A percentile compares a stretch with the other conserved stretches of the same genome.
Evolutionary conservation across 257 asterid species (phyloP).

Genomic region (Thymus mandschuricus): DNA sequence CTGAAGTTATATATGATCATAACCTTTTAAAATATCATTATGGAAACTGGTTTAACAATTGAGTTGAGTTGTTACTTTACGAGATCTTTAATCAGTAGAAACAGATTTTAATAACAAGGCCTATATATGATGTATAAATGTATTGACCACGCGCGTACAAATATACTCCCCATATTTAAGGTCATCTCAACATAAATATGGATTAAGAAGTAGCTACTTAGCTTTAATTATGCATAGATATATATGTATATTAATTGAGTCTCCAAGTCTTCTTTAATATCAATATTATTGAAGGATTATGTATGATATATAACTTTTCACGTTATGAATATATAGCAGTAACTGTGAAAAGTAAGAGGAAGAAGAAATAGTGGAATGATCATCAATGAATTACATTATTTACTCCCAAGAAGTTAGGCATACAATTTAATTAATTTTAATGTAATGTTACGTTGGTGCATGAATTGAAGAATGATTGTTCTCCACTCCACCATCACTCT

Average conservation of each 20-base stretch:
- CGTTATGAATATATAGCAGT: not conserved
- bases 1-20: too few species aligned
- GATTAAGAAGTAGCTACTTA: not conserved
- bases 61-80: constrained; percentile 7
- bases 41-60: not conserved
- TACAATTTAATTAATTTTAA: not conserved
- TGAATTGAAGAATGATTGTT: constrained; percentile 35
- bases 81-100: not conserved
- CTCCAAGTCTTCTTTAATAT: not conserved
- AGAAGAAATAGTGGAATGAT: not conserved
- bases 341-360: not conserved
- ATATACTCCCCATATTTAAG: constrained; percentile 4
- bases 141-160: not conserved
- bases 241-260: not conserved
- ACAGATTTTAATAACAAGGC: not conserved
- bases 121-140: not conserved
- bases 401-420: constrained; percentile 28
- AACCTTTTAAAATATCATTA: not conserved
- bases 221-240: not conserved
- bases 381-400: not conserved
- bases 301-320: too few species aligned
- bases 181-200: constrained; percentile 18
- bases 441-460: constrained; percentile 23
- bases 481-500: constrained; percentile 32
- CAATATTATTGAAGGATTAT: not conserved